These are phyloP conservation scores for Collybia nuda DNA, from an alignment of 768 basidiomycete genomes.

Conservation along the genomic window DNA sequence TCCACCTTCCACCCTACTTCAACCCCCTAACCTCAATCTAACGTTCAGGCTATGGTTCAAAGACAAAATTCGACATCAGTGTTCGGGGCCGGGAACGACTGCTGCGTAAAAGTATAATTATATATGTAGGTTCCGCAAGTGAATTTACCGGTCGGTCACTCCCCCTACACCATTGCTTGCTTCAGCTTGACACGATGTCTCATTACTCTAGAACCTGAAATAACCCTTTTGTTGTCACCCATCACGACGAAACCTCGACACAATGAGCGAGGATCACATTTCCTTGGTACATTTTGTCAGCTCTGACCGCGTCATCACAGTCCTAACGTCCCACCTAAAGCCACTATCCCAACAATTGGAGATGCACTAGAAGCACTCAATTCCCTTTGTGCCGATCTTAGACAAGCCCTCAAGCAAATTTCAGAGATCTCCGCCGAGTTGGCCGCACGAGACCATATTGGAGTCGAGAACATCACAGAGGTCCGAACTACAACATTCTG, in stretches of 20 bases:
- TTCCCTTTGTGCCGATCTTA: slow-evolving; percentile 60
- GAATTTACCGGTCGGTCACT: slow-evolving; percentile 59
- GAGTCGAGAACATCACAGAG: slow-evolving; percentile 71
- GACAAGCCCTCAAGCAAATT: slow-evolving; percentile 63
- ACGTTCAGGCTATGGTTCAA: slow-evolving; percentile 46
- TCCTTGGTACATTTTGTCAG: slow-evolving; percentile 45
- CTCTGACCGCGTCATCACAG: not conserved
- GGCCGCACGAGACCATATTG: slow-evolving; percentile 66
- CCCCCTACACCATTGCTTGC: not conserved
- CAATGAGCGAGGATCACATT: slow-evolving; percentile 57
- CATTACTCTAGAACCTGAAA: slow-evolving; percentile 58
- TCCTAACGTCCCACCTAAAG: slow-evolving; percentile 30
- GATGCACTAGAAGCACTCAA: slow-evolving; percentile 70
- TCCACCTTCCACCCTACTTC: not conserved
- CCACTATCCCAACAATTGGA: slow-evolving; percentile 74
- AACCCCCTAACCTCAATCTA: not conserved
- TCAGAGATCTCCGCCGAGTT: slow-evolving; percentile 69
- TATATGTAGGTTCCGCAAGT: slow-evolving; percentile 70
- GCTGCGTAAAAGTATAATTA: slow-evolving; percentile 59
- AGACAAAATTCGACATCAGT: slow-evolving; percentile 58
- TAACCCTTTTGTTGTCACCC: slow-evolving; percentile 70
- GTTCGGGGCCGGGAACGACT: slow-evolving; percentile 56
- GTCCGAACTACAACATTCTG: slow-evolving; percentile 32
- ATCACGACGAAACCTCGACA: slow-evolving; percentile 55
- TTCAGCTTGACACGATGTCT: not conserved